A percentile compares a stretch with the other conserved stretches of the same genome.
Evolutionary conservation across 2,329 filamentous ascomycete genomes (phyloP).

Genomic region (Calonectria montana): DNA sequence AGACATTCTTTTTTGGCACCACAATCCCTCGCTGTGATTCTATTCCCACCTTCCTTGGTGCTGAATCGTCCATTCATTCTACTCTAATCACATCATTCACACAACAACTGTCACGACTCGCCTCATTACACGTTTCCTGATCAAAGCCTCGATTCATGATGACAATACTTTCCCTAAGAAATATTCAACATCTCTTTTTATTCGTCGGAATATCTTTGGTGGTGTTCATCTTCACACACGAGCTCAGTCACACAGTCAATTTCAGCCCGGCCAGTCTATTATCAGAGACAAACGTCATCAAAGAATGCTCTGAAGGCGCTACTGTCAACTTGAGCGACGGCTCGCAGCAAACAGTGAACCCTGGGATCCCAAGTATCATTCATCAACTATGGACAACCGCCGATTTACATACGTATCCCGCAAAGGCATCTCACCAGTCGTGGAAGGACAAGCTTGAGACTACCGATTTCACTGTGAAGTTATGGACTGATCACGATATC

Average conservation of each 20-base stretch:
- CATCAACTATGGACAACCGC: not conserved
- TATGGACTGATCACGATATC: not conserved
- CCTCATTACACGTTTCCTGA: too few relatives aligned
- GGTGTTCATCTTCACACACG: not conserved
- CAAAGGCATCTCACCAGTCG: not conserved
- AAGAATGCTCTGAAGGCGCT: not conserved
- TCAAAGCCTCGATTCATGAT: not conserved
- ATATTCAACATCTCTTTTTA: not conserved
- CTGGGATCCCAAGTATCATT: not conserved
- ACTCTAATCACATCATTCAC: not conserved
- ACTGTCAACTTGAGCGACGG: not conserved
- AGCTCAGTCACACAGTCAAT: not conserved
- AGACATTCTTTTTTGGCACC: not conserved
- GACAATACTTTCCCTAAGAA: not conserved
- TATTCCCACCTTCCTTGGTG: not conserved
- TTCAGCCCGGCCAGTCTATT: not conserved
- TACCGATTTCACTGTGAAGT: not conserved
- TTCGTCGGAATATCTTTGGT: not conserved
- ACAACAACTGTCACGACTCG: not conserved
- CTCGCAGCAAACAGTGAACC: not conserved
- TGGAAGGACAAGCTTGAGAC: not conserved
- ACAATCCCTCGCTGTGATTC: not conserved
- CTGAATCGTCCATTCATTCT: not conserved
- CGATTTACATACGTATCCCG: not conserved
- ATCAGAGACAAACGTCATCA: not conserved